Conservation (phyloP, 305 asterid species). For the Petunia hybrid region DNA sequence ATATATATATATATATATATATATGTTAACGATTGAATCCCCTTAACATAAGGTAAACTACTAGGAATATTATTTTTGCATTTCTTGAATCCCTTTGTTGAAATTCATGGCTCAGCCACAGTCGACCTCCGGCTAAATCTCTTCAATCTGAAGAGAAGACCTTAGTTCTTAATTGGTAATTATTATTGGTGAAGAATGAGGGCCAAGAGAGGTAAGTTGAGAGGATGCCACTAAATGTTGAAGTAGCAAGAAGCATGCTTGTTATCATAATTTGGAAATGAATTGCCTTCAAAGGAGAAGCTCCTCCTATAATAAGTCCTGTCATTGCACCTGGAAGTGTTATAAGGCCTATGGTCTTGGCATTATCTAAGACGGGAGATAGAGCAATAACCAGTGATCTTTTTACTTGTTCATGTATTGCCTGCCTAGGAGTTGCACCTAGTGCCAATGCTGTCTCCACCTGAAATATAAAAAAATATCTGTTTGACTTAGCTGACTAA, state of each 20-base stretch:
- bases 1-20: too few species aligned
- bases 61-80: too few species aligned
- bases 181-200: slow-evolving; percentile 86
- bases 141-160: slow-evolving; percentile 67
- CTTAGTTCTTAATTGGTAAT: slow-evolving; percentile 69
- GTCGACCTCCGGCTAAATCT: background rate
- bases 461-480: slow-evolving; percentile 35
- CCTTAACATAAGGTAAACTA: too few species aligned
- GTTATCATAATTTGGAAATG: slow-evolving; percentile 86
- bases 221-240: slow-evolving; percentile 80
- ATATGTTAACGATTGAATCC: too few species aligned
- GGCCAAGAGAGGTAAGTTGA: slow-evolving; percentile 95
- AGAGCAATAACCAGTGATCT: slow-evolving; percentile 81
- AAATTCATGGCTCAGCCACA: too few species aligned
- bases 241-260: slow-evolving; percentile 92
- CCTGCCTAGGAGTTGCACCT: slow-evolving; percentile 94
- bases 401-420: slow-evolving; percentile 80
- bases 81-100: too few species aligned
- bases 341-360: slow-evolving; percentile 87
- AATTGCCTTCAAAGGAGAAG: slow-evolving; percentile 90
- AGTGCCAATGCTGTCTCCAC: slow-evolving; percentile 94
- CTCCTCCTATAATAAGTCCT: slow-evolving; percentile 98
- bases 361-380: slow-evolving; percentile 89
- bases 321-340: slow-evolving; percentile 97
- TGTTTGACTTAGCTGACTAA: too few species aligned